Evolutionary conservation across 306 rosid genomes (phyloP).

Genomic region (Notholithocarpus densiflorus): DNA sequence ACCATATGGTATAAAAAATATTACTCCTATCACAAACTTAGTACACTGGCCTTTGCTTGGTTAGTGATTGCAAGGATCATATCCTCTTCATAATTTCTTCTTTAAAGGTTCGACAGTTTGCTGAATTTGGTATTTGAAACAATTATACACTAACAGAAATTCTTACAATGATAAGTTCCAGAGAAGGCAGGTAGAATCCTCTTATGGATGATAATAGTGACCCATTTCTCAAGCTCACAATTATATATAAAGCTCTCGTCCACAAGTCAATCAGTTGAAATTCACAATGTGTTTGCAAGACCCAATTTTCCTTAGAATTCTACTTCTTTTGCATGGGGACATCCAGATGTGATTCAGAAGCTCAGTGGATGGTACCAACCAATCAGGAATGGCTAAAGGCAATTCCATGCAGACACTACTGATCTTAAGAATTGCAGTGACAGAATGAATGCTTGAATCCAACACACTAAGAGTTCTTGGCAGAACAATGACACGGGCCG

Average conservation of each 20-base stretch:
- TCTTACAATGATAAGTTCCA: not conserved
- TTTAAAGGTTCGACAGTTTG: too few species aligned
- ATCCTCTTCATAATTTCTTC: too few species aligned
- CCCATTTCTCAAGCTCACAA: constrained; percentile 36
- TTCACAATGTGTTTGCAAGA: constrained; percentile 13
- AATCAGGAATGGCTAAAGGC: too few species aligned
- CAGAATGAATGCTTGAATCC: not conserved
- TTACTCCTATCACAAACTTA: too few species aligned
- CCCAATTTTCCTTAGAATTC: constrained; percentile 21
- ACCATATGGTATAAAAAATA: too few species aligned
- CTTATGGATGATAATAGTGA: constrained; percentile 32
- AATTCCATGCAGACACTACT: not conserved
- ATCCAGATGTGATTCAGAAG: too few species aligned
- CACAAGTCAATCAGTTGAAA: constrained; percentile 8
- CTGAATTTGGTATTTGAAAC: not conserved
- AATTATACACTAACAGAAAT: not conserved
- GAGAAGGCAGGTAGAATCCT: constrained; percentile 12
- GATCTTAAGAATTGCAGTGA: not conserved
- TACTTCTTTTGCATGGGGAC: too few species aligned
- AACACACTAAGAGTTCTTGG: not conserved
- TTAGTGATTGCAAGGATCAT: too few species aligned
- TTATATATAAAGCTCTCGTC: constrained; percentile 25
- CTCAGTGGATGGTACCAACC: too few species aligned
- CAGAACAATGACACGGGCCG: constrained; percentile 5
- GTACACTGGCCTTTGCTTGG: too few species aligned